These are phyloP conservation scores for Tuber calosporum DNA, from an alignment of 495 filamentous ascomycete species.

Conservation along the genomic window DNA sequence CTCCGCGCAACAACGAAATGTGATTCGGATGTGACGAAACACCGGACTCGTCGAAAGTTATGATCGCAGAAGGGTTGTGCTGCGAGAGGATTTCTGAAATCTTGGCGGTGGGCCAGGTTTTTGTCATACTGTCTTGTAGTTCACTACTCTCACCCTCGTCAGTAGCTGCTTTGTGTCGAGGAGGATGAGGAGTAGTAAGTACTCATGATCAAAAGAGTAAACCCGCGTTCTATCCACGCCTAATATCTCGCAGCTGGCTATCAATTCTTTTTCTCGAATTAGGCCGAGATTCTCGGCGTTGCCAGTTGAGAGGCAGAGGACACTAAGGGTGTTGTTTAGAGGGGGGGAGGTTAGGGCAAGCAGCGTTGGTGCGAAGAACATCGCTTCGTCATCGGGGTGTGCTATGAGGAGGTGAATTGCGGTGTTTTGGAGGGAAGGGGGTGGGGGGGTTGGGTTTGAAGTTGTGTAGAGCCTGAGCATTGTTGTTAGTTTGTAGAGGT, in stretches of 20 bases:
- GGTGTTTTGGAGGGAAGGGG: constrained; percentile 55
- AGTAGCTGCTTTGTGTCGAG: constrained; percentile 1
- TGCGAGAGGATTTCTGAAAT: constrained; percentile 61
- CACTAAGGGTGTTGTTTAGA: constrained; percentile 80
- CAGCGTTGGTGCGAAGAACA: constrained; percentile 94
- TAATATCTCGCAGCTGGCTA: constrained; percentile 64
- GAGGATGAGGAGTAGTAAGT: not conserved
- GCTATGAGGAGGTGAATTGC: constrained; percentile 70
- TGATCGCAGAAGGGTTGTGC: constrained; percentile 67
- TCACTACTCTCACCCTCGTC: constrained; percentile 43
- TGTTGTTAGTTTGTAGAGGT: constrained; percentile 47
- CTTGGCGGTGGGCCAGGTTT: constrained; percentile 60
- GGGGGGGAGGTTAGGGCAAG: constrained; percentile 65
- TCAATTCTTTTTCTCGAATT: constrained; percentile 72
- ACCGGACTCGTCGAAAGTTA: constrained; percentile 79
- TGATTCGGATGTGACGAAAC: constrained; percentile 88
- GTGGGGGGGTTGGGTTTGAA: constrained; percentile 43
- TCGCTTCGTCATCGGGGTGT: constrained; percentile 96
- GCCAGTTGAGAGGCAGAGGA: constrained; percentile 70
- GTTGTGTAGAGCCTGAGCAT: constrained; percentile 59
- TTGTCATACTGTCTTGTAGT: constrained; percentile 81
- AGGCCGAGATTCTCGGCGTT: constrained; percentile 81
- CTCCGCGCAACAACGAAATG: constrained; percentile 75
- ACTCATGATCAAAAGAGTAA: constrained; percentile 1
- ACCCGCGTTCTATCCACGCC: constrained; percentile 48